phyloP scores from a whole-genome alignment of 1,284 basidiomycete genomes.

The Cutaneotrichosporon cutaneum region DNA sequence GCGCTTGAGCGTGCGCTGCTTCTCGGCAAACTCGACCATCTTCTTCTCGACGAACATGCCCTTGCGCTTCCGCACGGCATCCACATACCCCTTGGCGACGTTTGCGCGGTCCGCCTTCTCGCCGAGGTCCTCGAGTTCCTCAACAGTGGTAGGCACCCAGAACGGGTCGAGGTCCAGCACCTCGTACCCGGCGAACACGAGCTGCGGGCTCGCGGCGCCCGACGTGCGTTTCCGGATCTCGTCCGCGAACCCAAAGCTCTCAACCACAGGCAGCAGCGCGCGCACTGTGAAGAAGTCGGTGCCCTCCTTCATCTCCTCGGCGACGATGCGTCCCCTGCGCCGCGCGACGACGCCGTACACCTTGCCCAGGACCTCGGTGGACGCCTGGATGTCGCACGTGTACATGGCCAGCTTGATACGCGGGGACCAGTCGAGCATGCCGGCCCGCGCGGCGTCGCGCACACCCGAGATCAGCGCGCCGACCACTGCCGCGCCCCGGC shows the following conservation, averaged over 20 bases:
- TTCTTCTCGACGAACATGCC: conserved; percentile 94
- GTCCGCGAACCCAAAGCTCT: conserved; percentile 96
- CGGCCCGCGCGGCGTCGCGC: conserved; percentile 83
- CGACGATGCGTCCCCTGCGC: conserved; percentile 84
- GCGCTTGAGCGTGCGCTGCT: conserved; percentile 91
- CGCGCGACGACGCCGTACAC: conserved; percentile 93
- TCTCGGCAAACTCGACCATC: conserved; percentile 90
- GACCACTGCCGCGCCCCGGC: conserved; percentile 68
- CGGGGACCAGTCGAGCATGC: conserved; percentile 95
- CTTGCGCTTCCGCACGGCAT: conserved; percentile 83
- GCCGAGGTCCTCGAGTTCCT: conserved; percentile 95
- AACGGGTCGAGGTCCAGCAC: conserved; percentile 91
- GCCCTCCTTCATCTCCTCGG: conserved; percentile 99
- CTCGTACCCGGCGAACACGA: conserved; percentile 93
- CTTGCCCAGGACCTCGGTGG: conserved; percentile 84
- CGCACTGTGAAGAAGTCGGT: conserved; percentile 92
- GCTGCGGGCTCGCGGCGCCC: conserved; percentile 92
- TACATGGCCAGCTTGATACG: conserved; percentile 98
- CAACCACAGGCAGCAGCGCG: conserved; percentile 89
- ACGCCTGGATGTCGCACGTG: conserved; percentile 96
- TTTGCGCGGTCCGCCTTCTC: conserved; percentile 93
- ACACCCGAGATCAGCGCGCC: conserved; percentile 86
- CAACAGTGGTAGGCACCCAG: conserved; percentile 98
- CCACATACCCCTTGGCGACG: conserved; percentile 92
- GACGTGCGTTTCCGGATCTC: conserved; percentile 96